These are phyloP conservation scores for Aristolochia contorta DNA, from an alignment of 164 flowering plant genomes.

Conservation along the genomic window DNA sequence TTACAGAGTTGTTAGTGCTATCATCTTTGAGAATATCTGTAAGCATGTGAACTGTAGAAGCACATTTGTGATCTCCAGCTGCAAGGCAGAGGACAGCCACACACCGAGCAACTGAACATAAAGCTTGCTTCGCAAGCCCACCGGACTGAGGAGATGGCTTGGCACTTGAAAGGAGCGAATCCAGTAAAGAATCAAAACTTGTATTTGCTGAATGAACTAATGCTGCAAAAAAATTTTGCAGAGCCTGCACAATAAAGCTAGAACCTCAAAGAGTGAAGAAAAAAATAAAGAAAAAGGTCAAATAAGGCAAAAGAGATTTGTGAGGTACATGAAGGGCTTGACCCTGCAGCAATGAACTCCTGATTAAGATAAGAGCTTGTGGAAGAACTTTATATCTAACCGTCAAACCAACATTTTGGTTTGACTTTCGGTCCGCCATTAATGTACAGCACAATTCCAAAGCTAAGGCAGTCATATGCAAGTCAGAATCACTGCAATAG, in stretches of 20 bases:
- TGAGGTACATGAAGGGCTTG: constrained; percentile 77
- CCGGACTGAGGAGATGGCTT: constrained; percentile 87
- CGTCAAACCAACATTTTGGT: constrained; percentile 62
- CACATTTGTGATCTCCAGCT: constrained; percentile 88
- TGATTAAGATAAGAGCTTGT: constrained; percentile 72
- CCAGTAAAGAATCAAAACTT: constrained; percentile 79
- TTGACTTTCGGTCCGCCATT: constrained; percentile 75
- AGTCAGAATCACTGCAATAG: constrained; percentile 77
- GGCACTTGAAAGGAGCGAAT: constrained; percentile 90
- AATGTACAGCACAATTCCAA: constrained; percentile 95
- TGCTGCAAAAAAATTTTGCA: constrained; percentile 75
- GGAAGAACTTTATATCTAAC: constrained; percentile 92
- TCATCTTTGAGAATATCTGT: constrained; percentile 70
- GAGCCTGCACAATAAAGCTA: constrained; percentile 46
- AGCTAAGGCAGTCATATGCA: constrained; percentile 97
- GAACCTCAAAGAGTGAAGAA: neutral
- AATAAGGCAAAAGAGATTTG: constrained; percentile 1
- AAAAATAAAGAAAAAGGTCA: neutral
- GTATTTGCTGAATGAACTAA: constrained; percentile 81
- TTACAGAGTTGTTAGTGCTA: constrained; percentile 64
- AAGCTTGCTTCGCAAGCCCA: constrained; percentile 88
- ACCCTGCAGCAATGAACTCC: constrained; percentile 94
- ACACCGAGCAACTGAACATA: constrained; percentile 91
- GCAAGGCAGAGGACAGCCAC: constrained; percentile 99
- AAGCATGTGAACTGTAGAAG: constrained; percentile 88